phyloP scores from a whole-genome alignment of 2,329 filamentous ascomycete species.

The Pestalotiopsis sp. region DNA sequence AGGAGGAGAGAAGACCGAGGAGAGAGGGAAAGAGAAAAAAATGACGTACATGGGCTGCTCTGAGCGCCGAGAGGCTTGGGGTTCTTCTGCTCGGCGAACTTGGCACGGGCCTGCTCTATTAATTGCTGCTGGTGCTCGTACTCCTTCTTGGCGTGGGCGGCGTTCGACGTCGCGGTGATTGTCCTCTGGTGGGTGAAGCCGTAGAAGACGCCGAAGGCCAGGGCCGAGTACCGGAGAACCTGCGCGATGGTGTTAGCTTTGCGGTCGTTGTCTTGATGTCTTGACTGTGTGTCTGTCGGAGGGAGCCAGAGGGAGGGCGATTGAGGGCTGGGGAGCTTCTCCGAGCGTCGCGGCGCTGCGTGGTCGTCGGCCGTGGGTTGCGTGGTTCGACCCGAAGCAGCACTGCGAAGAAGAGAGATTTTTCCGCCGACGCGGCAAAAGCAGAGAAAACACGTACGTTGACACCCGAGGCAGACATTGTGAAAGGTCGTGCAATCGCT shows the following conservation, averaged over 20 bases:
- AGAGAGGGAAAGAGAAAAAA: conserved; percentile 16
- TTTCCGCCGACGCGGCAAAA: neutral
- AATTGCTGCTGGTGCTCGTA: conserved; percentile 89
- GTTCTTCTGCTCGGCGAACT: conserved; percentile 79
- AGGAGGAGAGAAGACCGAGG: neutral
- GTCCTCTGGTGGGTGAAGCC: conserved; percentile 91
- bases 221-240: conserved; percentile 97
- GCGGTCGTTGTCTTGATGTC: neutral
- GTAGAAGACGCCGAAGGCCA: conserved; percentile 91
- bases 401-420: neutral
- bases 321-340: neutral
- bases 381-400: neutral
- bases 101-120: conserved; percentile 91
- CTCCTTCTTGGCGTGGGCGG: conserved; percentile 73
- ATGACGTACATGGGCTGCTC: conserved; percentile 35
- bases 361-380: neutral
- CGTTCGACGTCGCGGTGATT: conserved; percentile 72
- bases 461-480: conserved; percentile 70
- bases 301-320: neutral
- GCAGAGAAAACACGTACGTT: conserved; percentile 55
- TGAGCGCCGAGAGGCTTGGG: conserved; percentile 38
- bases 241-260: conserved; percentile 38
- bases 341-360: neutral
- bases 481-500: conserved; percentile 42
- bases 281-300: neutral